Percentiles rank a stretch among this genome's conserved stretches.
Evolutionary conservation across 2,329 filamentous ascomycete species (phyloP).

Genomic region (Talaromyces amestolkiae): DNA sequence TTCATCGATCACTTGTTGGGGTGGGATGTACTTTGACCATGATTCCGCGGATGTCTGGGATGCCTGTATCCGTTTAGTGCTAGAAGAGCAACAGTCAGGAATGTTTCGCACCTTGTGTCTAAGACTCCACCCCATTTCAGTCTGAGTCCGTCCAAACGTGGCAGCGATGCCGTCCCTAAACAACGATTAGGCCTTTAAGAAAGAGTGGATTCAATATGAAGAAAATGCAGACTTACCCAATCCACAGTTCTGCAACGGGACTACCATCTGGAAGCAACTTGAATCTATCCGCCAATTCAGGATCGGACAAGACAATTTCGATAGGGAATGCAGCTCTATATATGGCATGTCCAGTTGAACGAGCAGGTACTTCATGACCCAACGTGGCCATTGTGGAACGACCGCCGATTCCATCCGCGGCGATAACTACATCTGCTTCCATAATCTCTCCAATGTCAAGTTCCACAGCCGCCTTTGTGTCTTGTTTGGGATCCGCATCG

Average conservation of each 20-base stretch:
- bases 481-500: not conserved
- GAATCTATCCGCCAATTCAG: constrained; percentile 9
- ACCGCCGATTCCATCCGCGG: constrained; percentile 34
- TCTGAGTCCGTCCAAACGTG: not conserved
- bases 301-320: constrained; percentile 13
- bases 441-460: constrained; percentile 23
- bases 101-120: constrained; percentile 3
- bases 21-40: constrained; percentile 20
- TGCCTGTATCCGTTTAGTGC: constrained; percentile 5
- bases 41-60: constrained; percentile 15
- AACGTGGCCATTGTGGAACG: constrained; percentile 25
- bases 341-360: constrained; percentile 27
- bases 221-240: not conserved
- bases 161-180: not conserved
- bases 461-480: constrained; percentile 22
- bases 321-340: constrained; percentile 24
- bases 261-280: constrained; percentile 5
- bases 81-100: not conserved
- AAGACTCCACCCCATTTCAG: constrained; percentile 10
- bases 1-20: constrained; percentile 19
- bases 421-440: constrained; percentile 31
- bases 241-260: constrained; percentile 4
- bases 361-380: constrained; percentile 24
- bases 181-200: not conserved
- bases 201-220: not conserved